Conservation (phyloP, 1,284 basidiomycete genomes). For the Apiotrichum siamense region DNA sequence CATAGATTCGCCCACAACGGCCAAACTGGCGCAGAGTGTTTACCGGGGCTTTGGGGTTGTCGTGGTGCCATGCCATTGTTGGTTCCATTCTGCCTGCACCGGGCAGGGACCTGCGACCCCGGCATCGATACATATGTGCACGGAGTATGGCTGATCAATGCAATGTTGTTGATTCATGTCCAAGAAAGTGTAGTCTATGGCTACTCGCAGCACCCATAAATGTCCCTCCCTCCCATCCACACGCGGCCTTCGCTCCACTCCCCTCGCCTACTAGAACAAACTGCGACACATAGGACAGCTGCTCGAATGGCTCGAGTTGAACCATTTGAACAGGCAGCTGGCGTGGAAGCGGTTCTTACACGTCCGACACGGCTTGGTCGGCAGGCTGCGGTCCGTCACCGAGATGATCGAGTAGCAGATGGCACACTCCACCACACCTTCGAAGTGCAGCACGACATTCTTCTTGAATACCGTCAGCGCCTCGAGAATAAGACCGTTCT, state of each 20-base stretch:
- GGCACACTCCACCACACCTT: constrained; percentile 87
- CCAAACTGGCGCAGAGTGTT: too few relatives aligned
- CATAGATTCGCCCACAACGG: too few relatives aligned
- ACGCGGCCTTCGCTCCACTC: not conserved
- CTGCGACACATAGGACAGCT: constrained; percentile 83
- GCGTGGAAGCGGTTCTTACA: constrained; percentile 96
- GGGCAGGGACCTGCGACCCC: too few relatives aligned
- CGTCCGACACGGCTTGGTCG: constrained; percentile 86
- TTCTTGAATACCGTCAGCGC: constrained; percentile 90
- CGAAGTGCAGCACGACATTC: constrained; percentile 85
- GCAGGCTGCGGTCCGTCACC: constrained; percentile 79
- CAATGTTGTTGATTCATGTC: too few relatives aligned
- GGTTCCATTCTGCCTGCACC: too few relatives aligned
- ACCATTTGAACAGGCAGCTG: constrained; percentile 92
- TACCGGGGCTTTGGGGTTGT: too few relatives aligned
- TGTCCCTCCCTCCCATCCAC: not conserved
- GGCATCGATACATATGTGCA: too few relatives aligned
- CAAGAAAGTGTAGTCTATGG: too few relatives aligned
- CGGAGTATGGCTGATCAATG: too few relatives aligned
- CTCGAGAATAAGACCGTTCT: constrained; percentile 89
- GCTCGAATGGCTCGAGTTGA: constrained; percentile 74
- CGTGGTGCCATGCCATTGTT: too few relatives aligned
- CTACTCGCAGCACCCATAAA: too few relatives aligned
- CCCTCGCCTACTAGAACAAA: constrained; percentile 43
- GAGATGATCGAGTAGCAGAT: constrained; percentile 97